phyloP scores from a whole-genome alignment of 2,329 filamentous ascomycete species.

The Xylariaceae sp. region DNA sequence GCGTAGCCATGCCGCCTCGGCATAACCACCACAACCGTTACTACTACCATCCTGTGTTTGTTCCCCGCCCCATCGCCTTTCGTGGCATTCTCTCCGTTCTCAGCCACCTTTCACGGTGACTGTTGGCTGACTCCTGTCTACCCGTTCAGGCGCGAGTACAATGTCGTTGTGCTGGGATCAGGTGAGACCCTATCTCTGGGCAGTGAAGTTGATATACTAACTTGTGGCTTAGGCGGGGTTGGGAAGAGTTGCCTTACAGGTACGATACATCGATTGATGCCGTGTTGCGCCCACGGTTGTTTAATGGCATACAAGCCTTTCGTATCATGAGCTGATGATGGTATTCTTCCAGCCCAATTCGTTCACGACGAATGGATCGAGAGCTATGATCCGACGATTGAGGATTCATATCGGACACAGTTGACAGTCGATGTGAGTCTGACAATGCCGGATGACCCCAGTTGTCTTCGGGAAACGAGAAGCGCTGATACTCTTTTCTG shows the following conservation, averaged over 20 bases:
- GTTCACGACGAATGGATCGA: slow-evolving; percentile 94
- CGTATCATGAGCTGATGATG: slow-evolving; percentile 15
- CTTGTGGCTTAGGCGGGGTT: slow-evolving; percentile 58
- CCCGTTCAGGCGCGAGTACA: slow-evolving; percentile 62
- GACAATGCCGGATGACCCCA: slow-evolving; percentile 20
- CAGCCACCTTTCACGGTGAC: slow-evolving; percentile 15
- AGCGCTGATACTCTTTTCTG: slow-evolving; percentile 24
- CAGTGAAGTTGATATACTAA: slow-evolving; percentile 10
- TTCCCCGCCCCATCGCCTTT: too few species aligned
- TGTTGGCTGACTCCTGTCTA: slow-evolving; percentile 21
- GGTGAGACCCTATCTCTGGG: slow-evolving; percentile 42
- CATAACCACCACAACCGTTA: too few species aligned
- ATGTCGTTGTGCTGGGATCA: slow-evolving; percentile 76
- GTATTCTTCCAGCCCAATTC: slow-evolving; percentile 64
- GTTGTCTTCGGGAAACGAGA: slow-evolving; percentile 13
- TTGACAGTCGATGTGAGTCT: slow-evolving; percentile 73
- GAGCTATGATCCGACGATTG: slow-evolving; percentile 74
- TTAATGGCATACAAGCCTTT: too few species aligned
- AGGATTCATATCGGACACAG: slow-evolving; percentile 71
- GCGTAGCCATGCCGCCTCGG: slow-evolving; percentile 25
- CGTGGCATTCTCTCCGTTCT: too few species aligned
- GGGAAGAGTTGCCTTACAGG: slow-evolving; percentile 90
- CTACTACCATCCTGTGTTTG: slow-evolving; percentile 30
- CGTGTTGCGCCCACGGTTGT: too few species aligned
- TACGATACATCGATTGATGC: slow-evolving; percentile 33